Base-by-base conservation (phyloP, 768 basidiomycete species). In the Termitomyces titanicus region DNA sequence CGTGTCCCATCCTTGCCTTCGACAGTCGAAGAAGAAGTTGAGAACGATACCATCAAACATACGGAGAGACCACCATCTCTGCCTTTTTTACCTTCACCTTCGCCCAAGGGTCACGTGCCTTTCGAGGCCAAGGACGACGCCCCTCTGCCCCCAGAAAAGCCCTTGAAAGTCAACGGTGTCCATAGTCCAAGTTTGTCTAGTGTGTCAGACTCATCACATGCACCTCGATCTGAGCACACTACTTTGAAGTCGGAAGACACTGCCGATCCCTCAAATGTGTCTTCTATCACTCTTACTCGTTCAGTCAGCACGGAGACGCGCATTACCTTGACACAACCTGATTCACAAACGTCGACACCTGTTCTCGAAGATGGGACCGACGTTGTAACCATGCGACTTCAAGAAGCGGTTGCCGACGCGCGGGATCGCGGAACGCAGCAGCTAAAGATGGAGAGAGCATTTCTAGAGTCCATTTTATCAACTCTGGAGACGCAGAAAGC, bases 361-460 rank as follows among this genome's bases (percentile, higher is more conserved):
- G 27, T 61, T 34, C 66, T 67, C 47, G 68, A 66, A 35, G 78
- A 81, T 48, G 66, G 72, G 15, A 61, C 77, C 22, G 79, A 84
- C 54, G 57, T 78, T 29, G 74, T 86, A 5, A 58, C 76, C 15
- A 65, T 71, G 45, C 75, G 80, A 39, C 74, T 92, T 33, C 80
- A 82, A 54, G 88, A 92, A 63, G 79, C 79, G 0, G 67, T 92
- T 25, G 64, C 74, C 3, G 81, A 84, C 58, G 83, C 87, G 7
- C 79, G 76, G 54, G 82, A 82, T 20, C 80, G 82, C 34, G 82
- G 82, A 10, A 74, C 75, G 18, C 75, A 79, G 42, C 82, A 86
- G 47, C 74, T 94, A 39, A 80, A 79, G 59, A 72, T 98, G 12
- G 92, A 95, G 61, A 76, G 82, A n/a, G 78, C 70, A 34, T 81